Conservation (phyloP, 1,139 yeast genomes). For the Saccharomyces pastorianus region DNA sequence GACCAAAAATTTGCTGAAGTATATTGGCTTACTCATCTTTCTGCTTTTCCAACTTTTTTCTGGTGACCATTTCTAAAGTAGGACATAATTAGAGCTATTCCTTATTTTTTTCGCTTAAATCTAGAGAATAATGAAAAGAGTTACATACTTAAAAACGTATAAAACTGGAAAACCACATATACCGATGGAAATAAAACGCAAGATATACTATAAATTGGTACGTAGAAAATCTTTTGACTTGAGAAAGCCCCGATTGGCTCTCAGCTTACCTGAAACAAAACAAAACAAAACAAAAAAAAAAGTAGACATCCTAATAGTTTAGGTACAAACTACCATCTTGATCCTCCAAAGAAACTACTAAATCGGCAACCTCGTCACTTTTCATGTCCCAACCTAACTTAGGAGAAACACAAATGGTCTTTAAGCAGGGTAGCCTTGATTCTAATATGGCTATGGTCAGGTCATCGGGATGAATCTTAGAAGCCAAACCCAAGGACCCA, state of each 20-base stretch:
- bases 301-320: conserved; percentile 16
- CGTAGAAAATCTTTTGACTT: background rate
- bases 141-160: background rate
- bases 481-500: conserved; percentile 80
- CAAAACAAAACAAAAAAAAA: background rate
- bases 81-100: too few relatives aligned
- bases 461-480: conserved; percentile 80
- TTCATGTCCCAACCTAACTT: conserved; percentile 84
- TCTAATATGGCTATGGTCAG: conserved; percentile 78
- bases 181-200: background rate
- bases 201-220: background rate
- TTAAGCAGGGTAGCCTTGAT: conserved; percentile 60
- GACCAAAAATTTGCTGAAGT: conserved; percentile 29
- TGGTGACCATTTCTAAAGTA: background rate
- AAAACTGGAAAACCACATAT: background rate
- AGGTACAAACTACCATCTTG: conserved; percentile 35
- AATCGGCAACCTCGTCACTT: conserved; percentile 58
- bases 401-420: conserved; percentile 57
- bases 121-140: background rate
- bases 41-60: background rate
- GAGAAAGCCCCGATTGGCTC: background rate
- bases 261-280: too few relatives aligned
- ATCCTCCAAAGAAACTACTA: conserved; percentile 41
- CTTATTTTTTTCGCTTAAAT: background rate
- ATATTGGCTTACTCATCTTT: conserved; percentile 17